Evolutionary conservation across 2,329 filamentous ascomycete genomes (phyloP), one percentile per base, ranked within the genome.

Genomic region (Talaromyces sp.): DNA sequence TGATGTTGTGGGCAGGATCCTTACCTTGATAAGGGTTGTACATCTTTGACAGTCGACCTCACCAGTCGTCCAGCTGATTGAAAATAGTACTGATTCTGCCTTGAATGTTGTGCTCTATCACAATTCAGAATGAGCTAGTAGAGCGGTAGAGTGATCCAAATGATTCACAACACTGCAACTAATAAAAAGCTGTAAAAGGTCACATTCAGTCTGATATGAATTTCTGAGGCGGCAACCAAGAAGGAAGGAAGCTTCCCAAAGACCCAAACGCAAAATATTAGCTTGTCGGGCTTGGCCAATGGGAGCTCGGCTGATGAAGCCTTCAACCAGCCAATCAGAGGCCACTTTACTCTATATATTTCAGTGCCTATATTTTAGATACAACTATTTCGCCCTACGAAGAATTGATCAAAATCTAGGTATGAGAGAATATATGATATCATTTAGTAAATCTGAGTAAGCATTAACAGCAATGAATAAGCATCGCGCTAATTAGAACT

Each of bases 1-100:
- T 45, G 1, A 3, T 31, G 3, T 31, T 31, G 3, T 10, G 13
- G 31, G 37, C 10, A 56, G 37, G 4, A 71, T 74, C 71, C 5
- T 31, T 71, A 78, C 78, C 68, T 73, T 79, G 78, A 67, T 81
- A 81, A 63, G 78, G 77, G 68, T 80, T 80, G 67, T 80, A 81
- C 79, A 81, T 81, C 43, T 65, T 71, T 41, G 31, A 33, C 57
- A 39, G 27, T 22, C 8, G 16, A 31, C 19, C 45, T 52, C 64
- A 54, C 52, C 19, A 48, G 33, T 50, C 22, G 31, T 24, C 22
- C 37, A 47, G 35, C 16, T 47, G 16, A 6, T 57, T 31, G 5
- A 56, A 24, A 54, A 37, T 4, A 19, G 10, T 13, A 1, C 48
- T 33, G 31, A 22, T 56, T 13, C n/a, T 37, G 52, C 10, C 22